Base-by-base conservation (phyloP, 148 eudicot species). In the Rhododendron mucronatum region DNA sequence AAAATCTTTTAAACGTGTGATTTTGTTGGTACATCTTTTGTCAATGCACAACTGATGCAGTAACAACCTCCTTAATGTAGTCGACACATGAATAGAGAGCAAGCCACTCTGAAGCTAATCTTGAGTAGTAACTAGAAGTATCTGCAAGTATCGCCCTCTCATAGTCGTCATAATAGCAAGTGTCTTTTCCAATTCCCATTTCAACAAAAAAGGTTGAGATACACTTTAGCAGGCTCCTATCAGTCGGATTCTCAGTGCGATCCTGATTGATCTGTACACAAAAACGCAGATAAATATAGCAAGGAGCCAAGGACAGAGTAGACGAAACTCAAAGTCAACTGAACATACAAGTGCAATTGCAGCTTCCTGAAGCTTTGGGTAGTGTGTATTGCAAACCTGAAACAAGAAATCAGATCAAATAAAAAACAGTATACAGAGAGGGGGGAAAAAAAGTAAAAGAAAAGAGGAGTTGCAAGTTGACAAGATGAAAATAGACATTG, bases 261-360 rank as follows among this genome's bases (percentile, higher is more conserved):
- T 88, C 89, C 47, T 85, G 76, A 65, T 30, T 50, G 45, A 81
- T 88, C 89, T 88, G 84, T 41, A 85, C 0, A 23, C 55, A 50
- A 7, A 41, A 48, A 48, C 26, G n/a, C 71, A 81, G 44, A 50
- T 79, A 82, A 77, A 86, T 20, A 7, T 20, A 16, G 47, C 20
- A 39, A 61, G 26, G 15, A 41, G 45, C 45, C 45, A 41, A 41
- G 45, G 45, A 28, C 79, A 55, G 21, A 37, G 77, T 83, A 11
- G n/a, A 78, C 48, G n/a, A 76, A 57, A 44, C 55, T 15, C 26
- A 35, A 55, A 33, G 75, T 55, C 61, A 45, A 71, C 48, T 51
- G 15, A 63, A 88, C 85, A 9, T 85, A 88, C 89, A 82, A 88
- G 73, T 16, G 44, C 63, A 75, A 88, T 44, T 85, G 87, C 87